Evolutionary conservation across 352 stramenopile genomes (phyloP).

Genomic region (Globisporangium echinulatum): DNA sequence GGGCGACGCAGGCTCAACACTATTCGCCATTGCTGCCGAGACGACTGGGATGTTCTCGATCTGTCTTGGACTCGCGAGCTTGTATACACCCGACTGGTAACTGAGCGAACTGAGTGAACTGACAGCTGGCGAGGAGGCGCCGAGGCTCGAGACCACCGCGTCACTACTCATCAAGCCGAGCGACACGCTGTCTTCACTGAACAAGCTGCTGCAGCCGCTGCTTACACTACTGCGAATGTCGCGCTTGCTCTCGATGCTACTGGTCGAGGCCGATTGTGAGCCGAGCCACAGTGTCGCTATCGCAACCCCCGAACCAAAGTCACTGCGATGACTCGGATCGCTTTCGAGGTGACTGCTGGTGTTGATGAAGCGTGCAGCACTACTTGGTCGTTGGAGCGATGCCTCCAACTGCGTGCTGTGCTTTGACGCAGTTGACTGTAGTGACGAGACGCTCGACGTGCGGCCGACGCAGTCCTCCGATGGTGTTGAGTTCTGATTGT

Average conservation of each 20-base stretch:
- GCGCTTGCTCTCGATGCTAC: background rate
- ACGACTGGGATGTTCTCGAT: constrained; percentile 12
- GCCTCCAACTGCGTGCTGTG: background rate
- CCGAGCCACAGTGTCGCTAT: constrained; percentile 3
- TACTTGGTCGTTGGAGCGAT: background rate
- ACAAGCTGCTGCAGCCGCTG: background rate
- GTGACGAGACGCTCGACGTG: background rate
- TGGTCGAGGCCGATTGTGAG: background rate
- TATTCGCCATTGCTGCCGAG: background rate
- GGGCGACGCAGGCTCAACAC: background rate
- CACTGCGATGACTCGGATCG: background rate
- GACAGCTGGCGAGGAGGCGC: background rate
- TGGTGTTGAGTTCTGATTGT: background rate
- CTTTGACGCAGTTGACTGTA: background rate
- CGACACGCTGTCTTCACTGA: background rate
- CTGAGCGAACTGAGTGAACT: constrained; percentile 13
- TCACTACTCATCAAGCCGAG: background rate
- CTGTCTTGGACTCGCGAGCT: constrained; percentile 2
- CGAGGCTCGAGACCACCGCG: constrained; percentile 1
- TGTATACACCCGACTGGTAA: background rate
- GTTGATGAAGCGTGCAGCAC: background rate
- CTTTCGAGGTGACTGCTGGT: background rate
- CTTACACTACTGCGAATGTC: background rate
- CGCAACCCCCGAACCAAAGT: background rate
- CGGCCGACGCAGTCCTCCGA: background rate